These are phyloP conservation scores for Hymenoscyphus fraxineus DNA, from an alignment of 2,329 filamentous ascomycete genomes.

Conservation along the genomic window DNA sequence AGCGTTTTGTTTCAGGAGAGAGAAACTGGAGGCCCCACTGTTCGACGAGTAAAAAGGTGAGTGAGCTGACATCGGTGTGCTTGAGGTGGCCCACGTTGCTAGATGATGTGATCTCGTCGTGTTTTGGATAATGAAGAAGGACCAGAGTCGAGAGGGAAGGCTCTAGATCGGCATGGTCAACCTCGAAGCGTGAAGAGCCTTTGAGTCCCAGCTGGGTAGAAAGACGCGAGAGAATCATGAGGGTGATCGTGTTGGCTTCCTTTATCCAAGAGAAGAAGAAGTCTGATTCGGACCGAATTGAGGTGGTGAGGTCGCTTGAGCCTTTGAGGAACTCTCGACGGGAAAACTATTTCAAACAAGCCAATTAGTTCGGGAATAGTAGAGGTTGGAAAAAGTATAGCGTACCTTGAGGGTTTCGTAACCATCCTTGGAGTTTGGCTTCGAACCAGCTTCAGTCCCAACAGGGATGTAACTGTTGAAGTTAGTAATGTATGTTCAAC, in stretches of 20 bases:
- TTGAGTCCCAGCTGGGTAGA: slow-evolving; percentile 2
- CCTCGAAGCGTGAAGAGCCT: slow-evolving; percentile 9
- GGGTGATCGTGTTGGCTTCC: neutral
- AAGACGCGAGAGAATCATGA: slow-evolving; percentile 3
- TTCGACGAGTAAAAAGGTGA: slow-evolving; percentile 52
- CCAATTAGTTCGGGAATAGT: neutral
- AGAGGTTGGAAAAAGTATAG: neutral
- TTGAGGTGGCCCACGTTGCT: slow-evolving; percentile 40
- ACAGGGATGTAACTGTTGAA: slow-evolving; percentile 9
- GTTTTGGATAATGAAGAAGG: slow-evolving; percentile 12
- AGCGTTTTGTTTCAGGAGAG: slow-evolving; percentile 41
- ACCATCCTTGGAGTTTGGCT: slow-evolving; percentile 8
- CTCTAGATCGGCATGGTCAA: slow-evolving; percentile 1
- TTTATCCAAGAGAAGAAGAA: neutral
- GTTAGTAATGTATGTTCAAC: neutral
- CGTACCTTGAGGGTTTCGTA: slow-evolving; percentile 13
- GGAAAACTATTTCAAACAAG: neutral
- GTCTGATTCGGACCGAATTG: neutral
- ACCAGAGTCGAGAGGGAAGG: slow-evolving; percentile 8
- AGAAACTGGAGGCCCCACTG: slow-evolving; percentile 47
- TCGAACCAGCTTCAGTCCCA: slow-evolving; percentile 6
- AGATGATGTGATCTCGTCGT: neutral
- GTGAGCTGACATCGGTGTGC: slow-evolving; percentile 54
- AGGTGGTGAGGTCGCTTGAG: neutral
- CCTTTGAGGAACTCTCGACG: neutral